Evolutionary conservation across 805 yeast species (phyloP).

Genomic region (Lipomyces kockii): DNA sequence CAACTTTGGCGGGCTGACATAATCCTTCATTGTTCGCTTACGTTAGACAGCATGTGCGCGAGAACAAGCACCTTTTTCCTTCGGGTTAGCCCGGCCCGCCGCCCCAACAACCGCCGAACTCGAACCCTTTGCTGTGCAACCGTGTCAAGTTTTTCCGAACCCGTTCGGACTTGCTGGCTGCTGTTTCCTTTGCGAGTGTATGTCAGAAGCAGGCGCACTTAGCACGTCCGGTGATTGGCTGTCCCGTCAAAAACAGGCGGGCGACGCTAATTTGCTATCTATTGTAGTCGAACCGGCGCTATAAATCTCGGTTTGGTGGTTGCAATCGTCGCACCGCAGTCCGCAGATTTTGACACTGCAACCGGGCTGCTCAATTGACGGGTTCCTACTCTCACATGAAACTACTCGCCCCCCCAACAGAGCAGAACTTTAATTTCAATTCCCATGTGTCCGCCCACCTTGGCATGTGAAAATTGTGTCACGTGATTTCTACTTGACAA

Average conservation of each 20-base stretch:
- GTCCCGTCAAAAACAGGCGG: neutral
- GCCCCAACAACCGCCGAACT: neutral
- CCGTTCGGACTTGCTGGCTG: neutral
- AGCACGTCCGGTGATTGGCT: neutral
- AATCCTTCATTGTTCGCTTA: neutral
- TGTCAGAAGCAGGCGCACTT: neutral
- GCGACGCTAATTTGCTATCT: neutral
- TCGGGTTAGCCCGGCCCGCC: neutral
- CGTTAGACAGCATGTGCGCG: neutral
- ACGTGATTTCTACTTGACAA: no score
- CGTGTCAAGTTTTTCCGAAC: neutral
- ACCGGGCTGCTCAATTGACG: neutral
- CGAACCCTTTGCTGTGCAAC: neutral
- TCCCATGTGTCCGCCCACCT: neutral
- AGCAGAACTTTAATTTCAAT: neutral
- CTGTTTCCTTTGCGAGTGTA: neutral
- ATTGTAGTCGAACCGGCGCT: neutral
- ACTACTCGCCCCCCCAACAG: neutral
- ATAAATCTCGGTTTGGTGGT: no score
- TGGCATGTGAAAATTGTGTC: neutral
- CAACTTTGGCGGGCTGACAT: neutral
- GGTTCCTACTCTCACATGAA: neutral
- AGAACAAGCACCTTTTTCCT: neutral
- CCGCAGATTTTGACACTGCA: neutral
- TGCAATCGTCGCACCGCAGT: no score